phyloP scores from a whole-genome alignment of 2,329 filamentous ascomycete genomes.

The Fusarium paranaense region DNA sequence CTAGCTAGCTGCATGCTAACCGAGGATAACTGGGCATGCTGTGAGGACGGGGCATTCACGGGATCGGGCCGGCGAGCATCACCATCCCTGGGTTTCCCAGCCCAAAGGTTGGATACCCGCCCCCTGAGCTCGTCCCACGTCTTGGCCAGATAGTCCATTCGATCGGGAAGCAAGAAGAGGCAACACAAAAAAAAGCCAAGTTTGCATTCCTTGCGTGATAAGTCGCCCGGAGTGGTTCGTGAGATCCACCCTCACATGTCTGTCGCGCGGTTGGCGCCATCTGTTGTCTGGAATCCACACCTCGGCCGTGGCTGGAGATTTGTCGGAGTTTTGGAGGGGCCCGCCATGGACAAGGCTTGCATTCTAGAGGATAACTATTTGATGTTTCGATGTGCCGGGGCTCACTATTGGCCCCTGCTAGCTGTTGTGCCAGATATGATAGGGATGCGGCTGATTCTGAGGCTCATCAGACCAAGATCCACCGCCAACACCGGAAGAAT shows the following conservation, averaged over 20 bases:
- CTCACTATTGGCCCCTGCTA: conserved; percentile 5
- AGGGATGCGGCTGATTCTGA: conserved; percentile 25
- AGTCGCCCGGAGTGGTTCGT: conserved; percentile 20
- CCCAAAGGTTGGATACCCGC: neutral
- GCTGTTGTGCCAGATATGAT: neutral
- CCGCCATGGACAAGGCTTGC: conserved; percentile 17
- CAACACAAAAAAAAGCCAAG: neutral
- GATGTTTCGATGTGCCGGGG: neutral
- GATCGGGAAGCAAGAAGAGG: conserved; percentile 10
- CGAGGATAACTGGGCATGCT: conserved; percentile 34
- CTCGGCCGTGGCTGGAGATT: conserved; percentile 36
- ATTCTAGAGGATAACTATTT: neutral
- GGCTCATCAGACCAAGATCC: conserved; percentile 18
- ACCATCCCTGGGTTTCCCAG: conserved; percentile 6
- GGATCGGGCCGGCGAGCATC: conserved; percentile 24
- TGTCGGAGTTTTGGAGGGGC: conserved; percentile 23
- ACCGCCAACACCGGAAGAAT: conserved; percentile 9
- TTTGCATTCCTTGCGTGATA: conserved; percentile 28
- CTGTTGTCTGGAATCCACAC: conserved; percentile 14
- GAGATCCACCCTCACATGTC: conserved; percentile 33
- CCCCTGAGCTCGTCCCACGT: conserved; percentile 21
- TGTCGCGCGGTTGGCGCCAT: neutral
- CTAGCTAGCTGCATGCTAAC: conserved; percentile 27
- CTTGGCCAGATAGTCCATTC: conserved; percentile 28
- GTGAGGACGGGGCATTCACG: conserved; percentile 25